Conservation (phyloP, 805 yeast species). For the Starmerella potacharoeniae region DNA sequence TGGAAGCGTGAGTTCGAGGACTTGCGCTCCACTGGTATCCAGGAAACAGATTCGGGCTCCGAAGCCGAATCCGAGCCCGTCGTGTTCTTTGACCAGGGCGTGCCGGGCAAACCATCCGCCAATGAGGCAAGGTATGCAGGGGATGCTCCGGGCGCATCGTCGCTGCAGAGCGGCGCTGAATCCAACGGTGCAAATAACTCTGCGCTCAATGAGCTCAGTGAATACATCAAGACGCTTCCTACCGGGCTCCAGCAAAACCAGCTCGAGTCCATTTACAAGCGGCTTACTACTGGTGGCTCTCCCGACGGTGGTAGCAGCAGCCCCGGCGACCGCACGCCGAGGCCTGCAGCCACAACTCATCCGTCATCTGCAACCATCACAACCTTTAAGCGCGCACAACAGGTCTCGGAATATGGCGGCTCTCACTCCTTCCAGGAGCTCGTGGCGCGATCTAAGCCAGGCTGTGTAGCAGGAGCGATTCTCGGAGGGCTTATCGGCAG, state of each 20-base stretch:
- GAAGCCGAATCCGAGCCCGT: slow-evolving; percentile 17
- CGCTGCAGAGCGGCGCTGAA: not conserved
- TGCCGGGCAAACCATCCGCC: not conserved
- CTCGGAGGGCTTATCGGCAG: not conserved
- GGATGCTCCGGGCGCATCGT: not conserved
- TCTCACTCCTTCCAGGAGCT: not conserved
- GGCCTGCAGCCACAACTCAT: not conserved
- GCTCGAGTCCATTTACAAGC: not conserved
- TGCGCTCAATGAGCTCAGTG: not conserved
- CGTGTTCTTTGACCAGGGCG: not conserved
- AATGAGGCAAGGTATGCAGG: not conserved
- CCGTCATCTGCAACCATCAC: not conserved
- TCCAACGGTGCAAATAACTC: not conserved
- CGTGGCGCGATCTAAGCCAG: not conserved
- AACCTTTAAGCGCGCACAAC: not conserved
- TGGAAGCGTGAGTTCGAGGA: slow-evolving; percentile 77
- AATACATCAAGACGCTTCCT: not conserved
- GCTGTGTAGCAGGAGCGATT: not conserved
- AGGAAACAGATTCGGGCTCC: not conserved
- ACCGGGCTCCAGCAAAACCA: not conserved
- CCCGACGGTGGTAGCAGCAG: not conserved
- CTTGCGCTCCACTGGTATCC: slow-evolving; percentile 13
- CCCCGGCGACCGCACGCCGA: not conserved
- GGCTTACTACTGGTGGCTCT: not conserved
- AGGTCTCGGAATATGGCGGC: not conserved